Base-by-base conservation (phyloP, 345 rosid species). In the Rhodamnia rubescens region DNA sequence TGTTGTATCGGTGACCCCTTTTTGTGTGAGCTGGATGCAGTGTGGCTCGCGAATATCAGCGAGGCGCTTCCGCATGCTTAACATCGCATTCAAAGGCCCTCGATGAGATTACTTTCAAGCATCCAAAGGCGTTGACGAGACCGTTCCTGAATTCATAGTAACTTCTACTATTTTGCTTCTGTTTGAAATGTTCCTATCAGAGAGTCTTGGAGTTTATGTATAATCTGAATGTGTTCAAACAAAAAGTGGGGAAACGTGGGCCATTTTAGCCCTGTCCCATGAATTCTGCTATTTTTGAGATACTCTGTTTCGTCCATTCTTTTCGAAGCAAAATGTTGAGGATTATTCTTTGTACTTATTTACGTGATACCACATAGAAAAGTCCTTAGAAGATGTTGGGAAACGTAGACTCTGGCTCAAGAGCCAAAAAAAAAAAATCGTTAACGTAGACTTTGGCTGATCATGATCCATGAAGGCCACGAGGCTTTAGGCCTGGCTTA, bases 141-240 rank as follows among this genome's bases (percentile, higher is more conserved):
- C 49, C 49, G 49, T 47, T 47, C 10, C 49, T 47, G 49, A 47
- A 47, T 47, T 47, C 49, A 47, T 47, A 7, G 49, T 47, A 47
- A 47, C 84, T 97, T 97, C 88, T 8, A 18, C 75, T 64, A 1
- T 5, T 27, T 29, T 0, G 22, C 22, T 15, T 32, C 42, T 7
- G 42, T 8, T 8, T 32, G 44, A 32, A 32, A 64, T 32, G 44
- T 8, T 32, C 42, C 75, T 1, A 7, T 21, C 75, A 44, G 47
- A 44, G 47, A 44, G 8, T 44, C 8, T 5, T 44, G 24, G 56
- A 20, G 56, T 20, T 69, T 36, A 69, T 69, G 24, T 40, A 16
- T 64, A 22, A 16, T 40, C 5, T 32, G 78, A 64, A 64, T 16
- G 24, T 18, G 47, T 32, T 18, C 24, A 47, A 2, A 32, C 1